Conservation (phyloP, 73 alveolate genomes). For the Tetrahymena borealis region DNA sequence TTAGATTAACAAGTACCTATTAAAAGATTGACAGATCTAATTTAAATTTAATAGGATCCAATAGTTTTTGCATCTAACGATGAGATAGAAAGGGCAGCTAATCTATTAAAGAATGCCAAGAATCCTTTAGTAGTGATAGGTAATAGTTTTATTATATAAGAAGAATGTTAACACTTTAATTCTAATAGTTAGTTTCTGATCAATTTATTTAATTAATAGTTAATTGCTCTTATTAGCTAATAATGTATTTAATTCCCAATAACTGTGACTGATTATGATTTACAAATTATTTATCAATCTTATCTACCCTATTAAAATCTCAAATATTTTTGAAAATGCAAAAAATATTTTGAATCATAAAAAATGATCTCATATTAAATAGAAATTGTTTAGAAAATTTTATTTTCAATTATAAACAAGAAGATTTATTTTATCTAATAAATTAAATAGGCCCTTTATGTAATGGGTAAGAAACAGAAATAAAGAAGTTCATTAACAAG, state of each 20-base stretch:
- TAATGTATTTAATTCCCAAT: no score
- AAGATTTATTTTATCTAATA: background rate
- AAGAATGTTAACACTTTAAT: background rate
- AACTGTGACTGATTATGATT: no score
- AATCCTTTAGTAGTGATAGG: constrained; percentile 74
- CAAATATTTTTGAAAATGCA: no score
- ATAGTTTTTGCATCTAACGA: constrained; percentile 25
- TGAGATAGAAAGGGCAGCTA: constrained; percentile 17
- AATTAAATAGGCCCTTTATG: constrained; percentile 50
- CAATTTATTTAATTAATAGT: no score
- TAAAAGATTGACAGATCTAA: background rate
- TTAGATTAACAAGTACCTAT: constrained; percentile 46
- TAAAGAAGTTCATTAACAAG: constrained; percentile 47
- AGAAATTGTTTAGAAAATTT: no score
- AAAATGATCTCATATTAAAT: no score
- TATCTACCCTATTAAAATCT: no score
- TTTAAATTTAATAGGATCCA: constrained; percentile 40
- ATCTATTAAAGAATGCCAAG: constrained; percentile 53
- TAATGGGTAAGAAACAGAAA: constrained; percentile 50
- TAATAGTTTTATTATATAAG: constrained; percentile 43
- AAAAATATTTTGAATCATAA: no score
- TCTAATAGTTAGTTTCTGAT: constrained; percentile 16
- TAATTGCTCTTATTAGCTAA: no score
- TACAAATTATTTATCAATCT: no score
- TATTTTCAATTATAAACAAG: no score